These are phyloP conservation scores for Conringia planisiliqua DNA, from an alignment of 345 rosid species.

Conservation along the genomic window DNA sequence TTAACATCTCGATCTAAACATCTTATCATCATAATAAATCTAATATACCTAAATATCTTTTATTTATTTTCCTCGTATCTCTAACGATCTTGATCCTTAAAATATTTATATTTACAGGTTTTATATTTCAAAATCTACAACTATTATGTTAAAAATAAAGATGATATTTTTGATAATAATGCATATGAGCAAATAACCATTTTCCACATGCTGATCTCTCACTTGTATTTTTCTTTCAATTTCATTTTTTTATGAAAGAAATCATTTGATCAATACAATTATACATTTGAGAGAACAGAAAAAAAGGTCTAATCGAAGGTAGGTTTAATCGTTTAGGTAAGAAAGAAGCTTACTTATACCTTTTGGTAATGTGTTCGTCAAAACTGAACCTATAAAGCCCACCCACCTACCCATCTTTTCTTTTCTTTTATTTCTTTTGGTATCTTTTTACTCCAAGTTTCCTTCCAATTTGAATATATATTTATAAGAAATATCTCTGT, in stretches of 20 bases:
- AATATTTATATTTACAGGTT: no score
- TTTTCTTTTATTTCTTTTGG: not conserved
- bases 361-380: slow-evolving; percentile 29
- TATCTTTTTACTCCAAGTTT: not conserved
- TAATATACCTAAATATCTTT: no score
- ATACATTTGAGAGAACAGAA: not conserved
- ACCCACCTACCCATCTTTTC: slow-evolving; percentile 18
- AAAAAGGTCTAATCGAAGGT: slow-evolving; percentile 16
- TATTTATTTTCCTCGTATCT: no score
- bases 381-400: slow-evolving; percentile 25
- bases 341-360: slow-evolving; percentile 20
- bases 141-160: not conserved
- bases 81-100: no score
- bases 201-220: not conserved
- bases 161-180: not conserved
- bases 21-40: no score
- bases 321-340: slow-evolving; percentile 30
- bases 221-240: not conserved
- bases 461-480: not conserved
- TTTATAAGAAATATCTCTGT: not conserved
- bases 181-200: not conserved
- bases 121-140: no score
- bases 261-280: not conserved
- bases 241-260: not conserved
- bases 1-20: no score